Evolutionary conservation across 352 stramenopile genomes (phyloP), one percentile per base, ranked within the genome.

Genomic region (Phytopythium chamaehyphon): DNA sequence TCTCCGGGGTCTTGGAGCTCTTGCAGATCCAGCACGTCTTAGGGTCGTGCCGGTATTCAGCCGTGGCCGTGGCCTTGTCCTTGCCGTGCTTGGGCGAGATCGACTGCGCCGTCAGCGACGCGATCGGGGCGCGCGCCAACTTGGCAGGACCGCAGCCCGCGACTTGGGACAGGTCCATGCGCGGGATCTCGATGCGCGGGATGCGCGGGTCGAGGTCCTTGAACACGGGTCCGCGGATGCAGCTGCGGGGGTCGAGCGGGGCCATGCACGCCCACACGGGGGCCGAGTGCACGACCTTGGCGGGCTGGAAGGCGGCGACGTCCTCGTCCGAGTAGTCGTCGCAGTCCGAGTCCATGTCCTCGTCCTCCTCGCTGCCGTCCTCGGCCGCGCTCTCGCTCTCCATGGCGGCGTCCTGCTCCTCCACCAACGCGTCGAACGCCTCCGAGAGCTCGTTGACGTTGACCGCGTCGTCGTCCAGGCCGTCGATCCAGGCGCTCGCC

Each of bases 21-120:
- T 92, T 91, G 77, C 83, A 93, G 54, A 93, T 89, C 83, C 83
- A 93, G 77, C 83, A 93, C 51, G 74, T 84, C 53, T 70, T 63
- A 14, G 81, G 58, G 63, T 92, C 71, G 61, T 93, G 83, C 22
- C 70, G 55, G 66, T 90, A 91, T 53, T 68, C 64, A 2, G 64
- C 45, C 28, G 28, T 33, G 5, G 69, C 45, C 43, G 24, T 38
- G 51, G 19, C 61, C 66, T 84, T 92, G 43, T 67, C 62, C 36
- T 71, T 66, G 64, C 71, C 61, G 10, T 51, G 54, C 68, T 74
- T 83, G 3, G 76, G 72, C 33, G 73, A 89, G 58, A 82, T 64
- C 21, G 57, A 64, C 59, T 62, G 47, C 33, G 22, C 42, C 14
- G 46, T 39, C 19, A 49, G 62, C 15, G 54, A 37, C n/a, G 44